Percentiles rank a stretch among this genome's conserved stretches.
Conservation (phyloP, 352 stramenopile genomes). For the Phytophthora sp. region DNA sequence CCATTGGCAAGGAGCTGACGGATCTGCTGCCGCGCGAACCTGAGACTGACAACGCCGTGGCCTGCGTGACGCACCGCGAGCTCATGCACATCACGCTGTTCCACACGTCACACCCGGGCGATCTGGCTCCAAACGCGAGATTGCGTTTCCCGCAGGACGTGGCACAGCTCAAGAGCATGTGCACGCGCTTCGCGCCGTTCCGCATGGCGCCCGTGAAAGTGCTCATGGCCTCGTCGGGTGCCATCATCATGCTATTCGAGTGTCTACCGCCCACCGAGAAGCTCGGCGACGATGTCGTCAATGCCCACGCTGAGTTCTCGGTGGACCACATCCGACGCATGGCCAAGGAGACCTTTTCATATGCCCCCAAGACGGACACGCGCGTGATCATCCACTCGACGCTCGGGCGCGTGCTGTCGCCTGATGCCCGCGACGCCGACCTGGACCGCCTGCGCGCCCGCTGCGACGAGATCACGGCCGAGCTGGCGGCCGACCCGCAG, state of each 20-base stretch:
- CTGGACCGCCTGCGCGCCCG: conserved; percentile 45
- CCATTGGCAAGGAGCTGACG: conserved; percentile 51
- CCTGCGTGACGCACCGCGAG: conserved; percentile 67
- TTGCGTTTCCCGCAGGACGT: conserved; percentile 50
- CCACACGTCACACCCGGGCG: conserved; percentile 76
- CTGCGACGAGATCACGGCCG: conserved; percentile 62
- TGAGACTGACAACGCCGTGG: conserved; percentile 39
- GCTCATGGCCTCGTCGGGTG: conserved; percentile 63
- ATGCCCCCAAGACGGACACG: conserved; percentile 49
- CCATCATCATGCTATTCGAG: conserved; percentile 74
- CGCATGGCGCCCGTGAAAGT: conserved; percentile 54
- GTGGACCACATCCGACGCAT: conserved; percentile 60
- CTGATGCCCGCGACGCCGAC: conserved; percentile 41
- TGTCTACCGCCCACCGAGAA: conserved; percentile 31
- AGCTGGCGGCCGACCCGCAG: conserved; percentile 32
- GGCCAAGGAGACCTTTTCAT: conserved; percentile 56
- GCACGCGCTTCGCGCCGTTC: conserved; percentile 48
- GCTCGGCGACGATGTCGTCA: conserved; percentile 24
- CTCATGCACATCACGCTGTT: conserved; percentile 86
- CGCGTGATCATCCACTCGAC: conserved; percentile 77
- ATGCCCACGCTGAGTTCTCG: conserved; percentile 53
- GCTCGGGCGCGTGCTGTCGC: conserved; percentile 59
- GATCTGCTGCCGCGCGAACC: conserved; percentile 46
- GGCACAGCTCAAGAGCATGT: conserved; percentile 47
- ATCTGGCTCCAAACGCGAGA: conserved; percentile 51